Percentiles rank a stretch among this genome's conserved stretches.
These are phyloP conservation scores for Warburgia ugandensis DNA, from an alignment of 164 flowering plant genomes.

Conservation along the genomic window DNA sequence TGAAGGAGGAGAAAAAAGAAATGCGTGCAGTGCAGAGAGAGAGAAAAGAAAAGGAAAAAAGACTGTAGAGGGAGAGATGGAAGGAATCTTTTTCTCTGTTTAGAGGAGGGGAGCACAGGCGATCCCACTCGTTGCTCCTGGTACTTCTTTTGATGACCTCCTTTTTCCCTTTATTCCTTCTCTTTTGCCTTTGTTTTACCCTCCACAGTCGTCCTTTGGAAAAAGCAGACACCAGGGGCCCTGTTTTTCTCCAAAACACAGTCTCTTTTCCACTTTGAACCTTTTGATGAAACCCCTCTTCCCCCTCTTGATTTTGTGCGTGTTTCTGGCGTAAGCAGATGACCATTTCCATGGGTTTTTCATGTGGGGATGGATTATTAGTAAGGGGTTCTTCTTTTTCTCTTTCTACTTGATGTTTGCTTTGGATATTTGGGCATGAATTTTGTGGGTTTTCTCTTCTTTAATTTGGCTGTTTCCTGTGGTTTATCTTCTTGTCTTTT, in stretches of 20 bases:
- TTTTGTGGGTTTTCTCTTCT: too few relatives aligned
- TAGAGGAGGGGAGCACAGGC: too few relatives aligned
- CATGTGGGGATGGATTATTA: slow-evolving; percentile 32
- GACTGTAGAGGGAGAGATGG: slow-evolving; percentile 9
- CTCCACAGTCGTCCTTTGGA: too few relatives aligned
- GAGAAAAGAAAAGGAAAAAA: slow-evolving; percentile 6
- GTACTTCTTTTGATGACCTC: slow-evolving; percentile 23
- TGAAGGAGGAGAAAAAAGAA: too few relatives aligned
- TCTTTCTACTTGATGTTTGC: slow-evolving; percentile 1
- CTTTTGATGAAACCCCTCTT: too few relatives aligned
- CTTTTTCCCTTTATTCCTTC: not conserved
- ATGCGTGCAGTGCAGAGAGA: too few relatives aligned
- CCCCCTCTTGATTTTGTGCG: too few relatives aligned
- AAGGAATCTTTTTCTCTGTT: too few relatives aligned
- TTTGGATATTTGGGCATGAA: not conserved
- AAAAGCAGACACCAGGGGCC: too few relatives aligned
- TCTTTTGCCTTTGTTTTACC: slow-evolving; percentile 5
- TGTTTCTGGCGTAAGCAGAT: slow-evolving; percentile 8
- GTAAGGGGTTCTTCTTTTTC: slow-evolving; percentile 7
- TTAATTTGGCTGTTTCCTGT: too few relatives aligned
- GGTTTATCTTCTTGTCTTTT: too few relatives aligned
- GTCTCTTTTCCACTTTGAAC: not conserved
- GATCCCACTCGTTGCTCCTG: slow-evolving; percentile 19
- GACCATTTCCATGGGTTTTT: slow-evolving; percentile 25
- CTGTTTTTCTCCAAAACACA: not conserved